Conservation (phyloP, 352 stramenopile species). For the Pythium apleroticum region DNA sequence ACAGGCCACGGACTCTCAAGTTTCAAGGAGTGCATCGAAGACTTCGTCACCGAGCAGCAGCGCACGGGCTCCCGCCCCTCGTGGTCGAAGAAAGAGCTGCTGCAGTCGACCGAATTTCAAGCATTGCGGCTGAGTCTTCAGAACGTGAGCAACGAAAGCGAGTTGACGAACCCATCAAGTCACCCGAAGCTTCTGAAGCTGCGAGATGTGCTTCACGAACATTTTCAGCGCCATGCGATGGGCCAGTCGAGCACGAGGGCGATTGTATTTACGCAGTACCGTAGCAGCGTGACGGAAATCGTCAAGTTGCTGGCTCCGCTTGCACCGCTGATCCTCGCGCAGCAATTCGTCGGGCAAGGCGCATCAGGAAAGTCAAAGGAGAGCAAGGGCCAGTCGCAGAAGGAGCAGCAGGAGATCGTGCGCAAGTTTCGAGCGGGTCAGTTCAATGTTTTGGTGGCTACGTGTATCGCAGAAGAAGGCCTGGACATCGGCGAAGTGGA, state of each 20-base stretch:
- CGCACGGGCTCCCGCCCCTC: slow-evolving; percentile 44
- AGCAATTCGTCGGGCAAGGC: slow-evolving; percentile 94
- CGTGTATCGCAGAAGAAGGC: slow-evolving; percentile 96
- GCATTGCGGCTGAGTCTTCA: slow-evolving; percentile 50
- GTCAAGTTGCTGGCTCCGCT: slow-evolving; percentile 71
- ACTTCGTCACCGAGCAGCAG: slow-evolving; percentile 51
- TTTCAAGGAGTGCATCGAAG: slow-evolving; percentile 70
- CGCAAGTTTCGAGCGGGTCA: slow-evolving; percentile 80
- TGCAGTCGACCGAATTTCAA: slow-evolving; percentile 74
- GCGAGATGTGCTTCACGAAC: slow-evolving; percentile 83
- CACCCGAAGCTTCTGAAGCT: slow-evolving; percentile 92
- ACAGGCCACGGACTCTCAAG: slow-evolving; percentile 72
- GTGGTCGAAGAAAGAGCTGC: slow-evolving; percentile 81
- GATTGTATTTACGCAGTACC: slow-evolving; percentile 98
- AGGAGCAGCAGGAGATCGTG: slow-evolving; percentile 95
- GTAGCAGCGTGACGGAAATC: slow-evolving; percentile 95
- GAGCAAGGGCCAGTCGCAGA: slow-evolving; percentile 92
- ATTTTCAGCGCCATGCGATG: slow-evolving; percentile 73
- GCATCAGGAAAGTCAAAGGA: slow-evolving; percentile 80
- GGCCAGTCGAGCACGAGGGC: slow-evolving; percentile 86
- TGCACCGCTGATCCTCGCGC: slow-evolving; percentile 80
- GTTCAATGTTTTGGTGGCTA: slow-evolving; percentile 94
- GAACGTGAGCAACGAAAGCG: slow-evolving; percentile 24
- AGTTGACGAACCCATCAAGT: slow-evolving; percentile 22
- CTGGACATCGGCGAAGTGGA: slow-evolving; percentile 96